Evolutionary conservation across 768 basidiomycete genomes (phyloP), one percentile per base, ranked within the genome.

Genomic region (Gloeostereum incarnatum): DNA sequence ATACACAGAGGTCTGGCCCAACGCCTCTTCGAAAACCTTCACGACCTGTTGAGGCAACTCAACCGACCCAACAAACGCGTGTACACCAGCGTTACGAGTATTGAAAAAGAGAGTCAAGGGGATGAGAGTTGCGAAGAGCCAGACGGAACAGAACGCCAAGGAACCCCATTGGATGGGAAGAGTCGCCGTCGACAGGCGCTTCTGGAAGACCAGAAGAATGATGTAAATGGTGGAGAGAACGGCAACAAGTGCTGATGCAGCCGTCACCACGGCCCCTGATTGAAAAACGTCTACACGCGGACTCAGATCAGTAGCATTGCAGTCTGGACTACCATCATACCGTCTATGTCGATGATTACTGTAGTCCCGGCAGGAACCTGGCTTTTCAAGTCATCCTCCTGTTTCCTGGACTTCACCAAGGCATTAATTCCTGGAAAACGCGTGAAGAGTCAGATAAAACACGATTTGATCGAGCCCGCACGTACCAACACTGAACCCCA

Each of bases 91-190:
- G 16, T 49, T 47, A 17, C 56, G 57, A 32, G 51, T 73, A 21
- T 59, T 60, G 41, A 65, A 59, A 50, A 66, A 63, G 48, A 58
- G 53, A 11, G 65, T 65, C 48, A 63, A 68, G 5, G 72, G 57
- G 6, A 73, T 56, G 17, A 65, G 52, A 3, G 58, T 54, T 14
- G 65, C 66, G 45, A 73, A 58, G 29, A 74, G 53, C 64, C 65
- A 72, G 18, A 61, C 30, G 24, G 59, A 48, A 45, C 59, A 58
- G 45, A 72, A 67, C 16, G 56, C 51, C 34, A 73, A 56, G 11
- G 59, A 18, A 38, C 40, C 50, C 38, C 45, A 58, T 50, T 66
- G 63, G 21, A 59, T 11, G 18, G 47, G 48, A 32, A 63, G 55
- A n/a, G 42, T 42, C n/a, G 38, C 40, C 11, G 48, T 39, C 2